phyloP scores from a whole-genome alignment of 1,139 yeast species.

The Magnusiomyces paraingens region DNA sequence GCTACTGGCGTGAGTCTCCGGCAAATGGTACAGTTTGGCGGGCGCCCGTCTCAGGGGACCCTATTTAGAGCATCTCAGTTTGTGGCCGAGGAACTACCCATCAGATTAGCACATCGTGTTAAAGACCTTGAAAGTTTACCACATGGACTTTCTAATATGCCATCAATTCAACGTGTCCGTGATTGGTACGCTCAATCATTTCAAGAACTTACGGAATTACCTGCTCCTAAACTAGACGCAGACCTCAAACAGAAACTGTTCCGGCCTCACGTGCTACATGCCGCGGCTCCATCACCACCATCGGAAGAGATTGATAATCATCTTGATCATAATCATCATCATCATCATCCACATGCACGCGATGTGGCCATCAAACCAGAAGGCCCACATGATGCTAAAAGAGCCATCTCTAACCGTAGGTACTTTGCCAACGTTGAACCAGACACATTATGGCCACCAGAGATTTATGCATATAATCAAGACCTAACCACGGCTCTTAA shows the following conservation, averaged over 20 bases:
- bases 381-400: constrained; percentile 18
- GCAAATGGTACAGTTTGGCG: constrained; percentile 93
- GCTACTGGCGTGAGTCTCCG: constrained; percentile 80
- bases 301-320: neutral
- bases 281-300: constrained; percentile 1
- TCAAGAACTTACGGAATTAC: constrained; percentile 59
- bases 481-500: constrained; percentile 59
- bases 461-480: constrained; percentile 66
- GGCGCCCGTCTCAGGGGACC: constrained; percentile 68
- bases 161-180: constrained; percentile 67
- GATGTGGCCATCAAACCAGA: constrained; percentile 30
- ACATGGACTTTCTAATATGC: constrained; percentile 62
- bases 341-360: constrained; percentile 12
- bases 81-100: constrained; percentile 81
- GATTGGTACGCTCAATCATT: constrained; percentile 92
- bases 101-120: constrained; percentile 78
- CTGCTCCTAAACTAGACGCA: constrained; percentile 14
- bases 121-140: constrained; percentile 81
- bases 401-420: constrained; percentile 33
- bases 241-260: constrained; percentile 14
- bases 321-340: constrained; percentile 8
- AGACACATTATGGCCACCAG: constrained; percentile 59
- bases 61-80: constrained; percentile 79
- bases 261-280: constrained; percentile 2
- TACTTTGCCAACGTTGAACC: constrained; percentile 58